These are phyloP conservation scores for Euphorbia lathyris DNA, from an alignment of 345 rosid genomes.

Conservation along the genomic window DNA sequence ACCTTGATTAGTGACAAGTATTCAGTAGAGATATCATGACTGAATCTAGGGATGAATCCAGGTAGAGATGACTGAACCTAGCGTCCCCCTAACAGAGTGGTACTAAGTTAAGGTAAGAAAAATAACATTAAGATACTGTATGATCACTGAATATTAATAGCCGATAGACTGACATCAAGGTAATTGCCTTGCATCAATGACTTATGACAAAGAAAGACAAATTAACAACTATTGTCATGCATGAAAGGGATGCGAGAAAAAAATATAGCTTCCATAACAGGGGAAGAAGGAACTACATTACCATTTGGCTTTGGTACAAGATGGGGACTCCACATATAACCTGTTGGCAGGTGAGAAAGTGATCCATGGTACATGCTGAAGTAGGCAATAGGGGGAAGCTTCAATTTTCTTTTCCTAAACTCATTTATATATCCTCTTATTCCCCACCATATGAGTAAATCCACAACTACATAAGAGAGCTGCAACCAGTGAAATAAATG, in stretches of 20 bases:
- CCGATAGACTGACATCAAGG: background rate
- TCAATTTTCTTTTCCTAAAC: slow-evolving; percentile 78
- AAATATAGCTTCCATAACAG: background rate
- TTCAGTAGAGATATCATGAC: too few species aligned
- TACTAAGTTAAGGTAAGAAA: background rate
- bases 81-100: background rate
- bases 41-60: background rate
- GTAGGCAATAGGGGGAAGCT: slow-evolving; percentile 89
- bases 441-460: slow-evolving; percentile 98
- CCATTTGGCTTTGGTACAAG: slow-evolving; percentile 97
- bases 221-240: background rate
- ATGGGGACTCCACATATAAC: slow-evolving; percentile 98
- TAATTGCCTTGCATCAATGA: background rate
- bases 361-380: slow-evolving; percentile 94
- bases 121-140: background rate
- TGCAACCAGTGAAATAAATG: slow-evolving; percentile 34
- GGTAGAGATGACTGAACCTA: background rate
- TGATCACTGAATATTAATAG: background rate
- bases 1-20: too few species aligned
- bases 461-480: slow-evolving; percentile 91
- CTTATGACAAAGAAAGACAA: background rate
- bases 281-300: slow-evolving; percentile 18
- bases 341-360: slow-evolving; percentile 92
- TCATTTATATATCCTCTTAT: slow-evolving; percentile 89
- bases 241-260: background rate